These are phyloP conservation scores for Litchi chinensis DNA, from an alignment of 345 rosid genomes.

Conservation along the genomic window DNA sequence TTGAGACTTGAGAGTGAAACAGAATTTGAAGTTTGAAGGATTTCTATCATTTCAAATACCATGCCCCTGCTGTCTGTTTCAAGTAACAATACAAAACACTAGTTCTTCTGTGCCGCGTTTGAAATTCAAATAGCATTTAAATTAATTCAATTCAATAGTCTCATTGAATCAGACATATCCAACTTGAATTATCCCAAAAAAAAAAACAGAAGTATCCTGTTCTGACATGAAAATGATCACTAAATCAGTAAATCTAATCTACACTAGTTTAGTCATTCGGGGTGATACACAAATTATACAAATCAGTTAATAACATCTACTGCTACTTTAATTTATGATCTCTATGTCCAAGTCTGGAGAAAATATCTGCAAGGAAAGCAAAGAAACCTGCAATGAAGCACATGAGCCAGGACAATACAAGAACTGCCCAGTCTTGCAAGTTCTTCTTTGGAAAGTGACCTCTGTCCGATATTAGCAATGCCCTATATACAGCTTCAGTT, in stretches of 20 bases:
- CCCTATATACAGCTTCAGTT: constrained; percentile 51
- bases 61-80: too few relatives aligned
- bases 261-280: not conserved
- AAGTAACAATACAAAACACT: not conserved
- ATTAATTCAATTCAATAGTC: not conserved
- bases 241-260: not conserved
- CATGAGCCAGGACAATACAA: constrained; percentile 36
- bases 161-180: not conserved
- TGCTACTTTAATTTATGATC: constrained; percentile 17
- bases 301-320: not conserved
- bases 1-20: too few relatives aligned
- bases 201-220: not conserved
- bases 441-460: constrained; percentile 45
- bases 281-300: not conserved
- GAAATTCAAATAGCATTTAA: not conserved
- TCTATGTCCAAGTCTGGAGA: constrained; percentile 41
- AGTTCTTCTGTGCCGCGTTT: not conserved
- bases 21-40: too few relatives aligned
- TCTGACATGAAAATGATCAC: not conserved
- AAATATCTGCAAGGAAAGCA: constrained; percentile 44
- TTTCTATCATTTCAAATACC: too few relatives aligned
- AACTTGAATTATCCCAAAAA: not conserved
- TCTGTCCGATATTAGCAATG: constrained; percentile 57
- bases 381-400: constrained; percentile 42
- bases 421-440: constrained; percentile 36